Conservation (phyloP, 2,329 filamentous ascomycete species). For the Bipolaris oryzae region DNA sequence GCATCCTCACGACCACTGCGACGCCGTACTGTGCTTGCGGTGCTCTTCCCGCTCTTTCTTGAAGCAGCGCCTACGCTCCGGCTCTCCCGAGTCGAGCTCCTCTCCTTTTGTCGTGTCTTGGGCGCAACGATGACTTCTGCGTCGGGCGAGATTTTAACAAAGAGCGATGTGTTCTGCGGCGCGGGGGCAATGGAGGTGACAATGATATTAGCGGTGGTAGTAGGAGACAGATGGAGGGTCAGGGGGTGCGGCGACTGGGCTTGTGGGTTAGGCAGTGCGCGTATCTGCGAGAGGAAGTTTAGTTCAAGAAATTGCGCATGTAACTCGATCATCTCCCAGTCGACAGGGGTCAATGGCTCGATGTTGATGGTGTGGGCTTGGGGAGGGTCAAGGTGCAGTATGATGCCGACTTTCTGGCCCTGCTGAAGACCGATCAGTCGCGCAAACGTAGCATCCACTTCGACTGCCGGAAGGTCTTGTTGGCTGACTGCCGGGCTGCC, state of each 20-base stretch:
- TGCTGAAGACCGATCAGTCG: slow-evolving; percentile 76
- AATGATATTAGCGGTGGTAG: slow-evolving; percentile 90
- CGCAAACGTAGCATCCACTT: slow-evolving; percentile 86
- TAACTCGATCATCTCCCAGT: slow-evolving; percentile 99
- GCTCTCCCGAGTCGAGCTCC: slow-evolving; percentile 70
- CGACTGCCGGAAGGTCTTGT: slow-evolving; percentile 77
- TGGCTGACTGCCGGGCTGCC: slow-evolving; percentile 66
- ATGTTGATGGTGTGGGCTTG: slow-evolving; percentile 94
- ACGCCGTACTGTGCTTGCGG: slow-evolving; percentile 70
- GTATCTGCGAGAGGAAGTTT: slow-evolving; percentile 90
- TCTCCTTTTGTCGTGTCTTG: slow-evolving; percentile 78
- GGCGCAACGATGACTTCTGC: slow-evolving; percentile 97
- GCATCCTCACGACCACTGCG: slow-evolving; percentile 68
- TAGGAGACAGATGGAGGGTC: slow-evolving; percentile 91
- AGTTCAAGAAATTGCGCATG: slow-evolving; percentile 95
- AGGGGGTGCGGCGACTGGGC: slow-evolving; percentile 73
- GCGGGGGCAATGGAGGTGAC: slow-evolving; percentile 82
- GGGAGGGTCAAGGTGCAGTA: slow-evolving; percentile 86
- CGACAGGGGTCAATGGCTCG: slow-evolving; percentile 90
- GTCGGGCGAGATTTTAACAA: slow-evolving; percentile 91
- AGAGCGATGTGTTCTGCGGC: slow-evolving; percentile 70
- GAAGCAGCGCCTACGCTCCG: slow-evolving; percentile 81
- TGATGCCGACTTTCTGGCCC: slow-evolving; percentile 73
- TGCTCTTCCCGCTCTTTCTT: slow-evolving; percentile 77
- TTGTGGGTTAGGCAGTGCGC: slow-evolving; percentile 85